These are phyloP conservation scores for Citrus glauca DNA, from an alignment of 345 rosid genomes.

Conservation along the genomic window DNA sequence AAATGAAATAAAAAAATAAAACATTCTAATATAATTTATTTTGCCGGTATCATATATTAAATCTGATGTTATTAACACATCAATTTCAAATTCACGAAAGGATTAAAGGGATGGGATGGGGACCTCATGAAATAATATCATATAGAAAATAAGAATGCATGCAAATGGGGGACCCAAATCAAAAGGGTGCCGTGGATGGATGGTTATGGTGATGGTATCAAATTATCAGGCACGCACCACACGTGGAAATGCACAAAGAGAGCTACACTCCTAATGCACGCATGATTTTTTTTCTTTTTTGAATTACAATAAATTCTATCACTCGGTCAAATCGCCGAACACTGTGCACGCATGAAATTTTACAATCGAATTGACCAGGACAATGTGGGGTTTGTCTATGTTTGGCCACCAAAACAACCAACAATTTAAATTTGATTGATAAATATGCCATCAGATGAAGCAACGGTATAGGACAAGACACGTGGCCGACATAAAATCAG, in stretches of 20 bases:
- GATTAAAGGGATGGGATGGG: not conserved
- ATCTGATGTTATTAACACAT: not conserved
- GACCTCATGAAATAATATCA: not conserved
- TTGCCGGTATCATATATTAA: no score
- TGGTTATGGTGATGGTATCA: not conserved
- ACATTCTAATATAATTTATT: no score
- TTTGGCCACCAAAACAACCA: conserved; percentile 50
- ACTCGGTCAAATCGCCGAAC: no score
- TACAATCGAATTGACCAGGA: not conserved
- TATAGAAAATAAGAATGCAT: not conserved
- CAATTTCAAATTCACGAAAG: not conserved
- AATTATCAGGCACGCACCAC: not conserved
- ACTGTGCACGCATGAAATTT: not conserved
- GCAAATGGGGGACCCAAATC: not conserved
- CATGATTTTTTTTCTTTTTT: not conserved
- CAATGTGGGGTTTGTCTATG: conserved; percentile 20
- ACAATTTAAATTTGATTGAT: conserved; percentile 12
- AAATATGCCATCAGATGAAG: conserved; percentile 26
- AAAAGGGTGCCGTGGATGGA: not conserved
- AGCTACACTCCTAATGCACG: not conserved
- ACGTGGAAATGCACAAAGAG: conserved; percentile 10
- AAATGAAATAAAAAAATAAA: no score
- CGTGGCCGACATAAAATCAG: conserved; percentile 58
- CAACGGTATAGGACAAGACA: conserved; percentile 39
- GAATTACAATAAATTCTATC: no score